Base-by-base conservation (phyloP, 2,329 filamentous ascomycete genomes). In the Diaporthe sp. region DNA sequence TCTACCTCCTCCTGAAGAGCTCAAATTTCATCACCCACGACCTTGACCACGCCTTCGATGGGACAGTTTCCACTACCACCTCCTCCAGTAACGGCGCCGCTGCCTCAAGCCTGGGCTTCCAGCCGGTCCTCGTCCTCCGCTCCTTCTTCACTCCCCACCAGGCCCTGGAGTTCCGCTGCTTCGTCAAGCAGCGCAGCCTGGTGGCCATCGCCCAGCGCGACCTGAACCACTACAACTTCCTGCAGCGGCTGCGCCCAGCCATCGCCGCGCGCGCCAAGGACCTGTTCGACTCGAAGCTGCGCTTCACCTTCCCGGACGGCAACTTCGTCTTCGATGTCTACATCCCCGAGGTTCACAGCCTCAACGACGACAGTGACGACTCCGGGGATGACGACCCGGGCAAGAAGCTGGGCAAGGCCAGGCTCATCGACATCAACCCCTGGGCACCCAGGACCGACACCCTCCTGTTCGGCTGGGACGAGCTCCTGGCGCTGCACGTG, bases 1-100 rank as follows among this genome's bases (percentile, higher is more conserved):
- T 99, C 59, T 99, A 98, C 82, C 89, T 98, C 22, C 89, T 99
- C 1, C 89, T 99, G 19, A 99, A 99, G 86, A 96, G 94, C 81
- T 98, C 95, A 37, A 96, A 96, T 80, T 98, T 99, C 81, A 89
- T 98, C 76, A 98, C 94, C 5, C 96, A 98, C 83, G 97, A 99
- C 82, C 88, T 99, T 9, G 94, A 97, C 81, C 95, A 98, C 82
- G 95, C 95, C 1, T 98, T 98, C 79, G 95, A 98, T 78, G 95
- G 93, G 79, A 87, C 88, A 78, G 90, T 94, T 5, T 13, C 37
- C 4, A 79, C 84, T 10, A 74, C 83, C 9, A 84, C 85, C 9
- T 77, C 57, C 70, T 77, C 55, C 69, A 69, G 37, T 28, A 79
- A 61, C 81, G 84, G 79, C 39, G 83, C 46, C 6, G 51, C 73